These are phyloP conservation scores for Avena insularis DNA, from an alignment of 176 grass and related monocot genomes.

Conservation along the genomic window DNA sequence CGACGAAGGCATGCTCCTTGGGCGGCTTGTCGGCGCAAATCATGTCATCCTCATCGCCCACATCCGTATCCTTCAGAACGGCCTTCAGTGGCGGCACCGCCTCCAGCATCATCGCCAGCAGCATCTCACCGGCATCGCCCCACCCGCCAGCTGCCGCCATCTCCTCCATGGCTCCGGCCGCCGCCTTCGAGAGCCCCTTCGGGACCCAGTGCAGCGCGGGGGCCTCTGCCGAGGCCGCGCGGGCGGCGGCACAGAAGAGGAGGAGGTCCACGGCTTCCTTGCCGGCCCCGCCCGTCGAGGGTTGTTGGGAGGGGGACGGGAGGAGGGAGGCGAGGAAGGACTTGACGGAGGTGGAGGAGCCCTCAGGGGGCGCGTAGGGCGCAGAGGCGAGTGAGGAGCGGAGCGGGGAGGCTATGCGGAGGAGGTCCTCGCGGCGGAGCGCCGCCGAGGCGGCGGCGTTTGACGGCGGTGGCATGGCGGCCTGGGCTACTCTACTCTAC, in stretches of 20 bases:
- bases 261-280: conserved; percentile 56
- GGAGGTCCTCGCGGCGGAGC: conserved; percentile 16
- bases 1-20: conserved; percentile 64
- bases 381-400: conserved; percentile 51
- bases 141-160: conserved; percentile 49
- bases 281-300: background rate
- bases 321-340: conserved; percentile 68
- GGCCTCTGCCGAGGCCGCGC: conserved; percentile 35
- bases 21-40: conserved; percentile 54
- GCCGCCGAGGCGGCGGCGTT: background rate
- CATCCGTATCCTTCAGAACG: conserved; percentile 62
- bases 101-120: conserved; percentile 54
- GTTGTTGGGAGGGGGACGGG: conserved; percentile 15
- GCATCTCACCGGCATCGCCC: conserved; percentile 53
- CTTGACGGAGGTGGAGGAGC: conserved; percentile 68
- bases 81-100: conserved; percentile 61
- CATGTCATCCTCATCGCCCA: conserved; percentile 61
- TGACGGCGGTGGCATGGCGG: conserved; percentile 7
- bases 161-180: conserved; percentile 36
- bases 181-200: conserved; percentile 39
- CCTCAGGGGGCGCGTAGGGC: conserved; percentile 54
- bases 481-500: background rate
- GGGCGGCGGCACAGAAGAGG: conserved; percentile 63
- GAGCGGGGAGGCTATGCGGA: conserved; percentile 47
- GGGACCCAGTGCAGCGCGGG: conserved; percentile 78